A percentile compares a stretch with the other conserved stretches of the same genome.
phyloP scores from a whole-genome alignment of 2,329 filamentous ascomycete species.

The Monilinia aucupariae region DNA sequence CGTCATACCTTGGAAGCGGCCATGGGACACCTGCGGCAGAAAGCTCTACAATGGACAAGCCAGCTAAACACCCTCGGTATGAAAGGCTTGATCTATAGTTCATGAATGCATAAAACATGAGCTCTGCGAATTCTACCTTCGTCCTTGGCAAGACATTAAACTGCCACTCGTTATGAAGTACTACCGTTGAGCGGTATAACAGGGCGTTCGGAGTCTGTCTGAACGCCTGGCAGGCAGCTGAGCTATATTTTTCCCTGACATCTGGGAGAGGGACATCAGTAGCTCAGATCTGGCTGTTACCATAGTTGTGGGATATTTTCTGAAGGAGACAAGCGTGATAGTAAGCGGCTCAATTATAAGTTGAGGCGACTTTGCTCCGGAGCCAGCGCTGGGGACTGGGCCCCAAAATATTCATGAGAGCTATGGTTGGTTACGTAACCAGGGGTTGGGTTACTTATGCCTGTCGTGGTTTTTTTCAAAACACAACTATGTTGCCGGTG shows the following conservation, averaged over 20 bases:
- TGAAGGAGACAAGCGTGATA: constrained; percentile 56
- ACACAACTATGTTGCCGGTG: neutral
- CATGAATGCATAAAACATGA: neutral
- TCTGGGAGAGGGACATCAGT: neutral
- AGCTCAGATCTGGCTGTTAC: neutral
- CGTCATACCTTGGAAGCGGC: constrained; percentile 19
- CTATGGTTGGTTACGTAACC: neutral
- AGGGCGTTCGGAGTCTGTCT: constrained; percentile 19
- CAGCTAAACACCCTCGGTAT: constrained; percentile 27
- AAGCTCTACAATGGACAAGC: constrained; percentile 16
- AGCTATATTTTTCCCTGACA: neutral
- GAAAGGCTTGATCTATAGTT: constrained; percentile 11
- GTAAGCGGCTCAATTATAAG: constrained; percentile 40
- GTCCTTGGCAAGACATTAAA: constrained; percentile 43
- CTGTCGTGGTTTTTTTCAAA: neutral
- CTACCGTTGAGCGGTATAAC: constrained; percentile 14
- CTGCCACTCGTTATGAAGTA: constrained; percentile 29
- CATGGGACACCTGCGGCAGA: constrained; percentile 9
- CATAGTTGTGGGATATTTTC: constrained; percentile 38
- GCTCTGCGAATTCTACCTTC: constrained; percentile 11
- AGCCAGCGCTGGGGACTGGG: constrained; percentile 54
- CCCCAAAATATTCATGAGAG: constrained; percentile 40
- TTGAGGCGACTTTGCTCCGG: constrained; percentile 46
- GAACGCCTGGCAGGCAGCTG: constrained; percentile 13
- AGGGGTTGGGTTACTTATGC: neutral